These are phyloP conservation scores for Haematococcus lacustris DNA, from an alignment of 139 green algal species.

Conservation along the genomic window DNA sequence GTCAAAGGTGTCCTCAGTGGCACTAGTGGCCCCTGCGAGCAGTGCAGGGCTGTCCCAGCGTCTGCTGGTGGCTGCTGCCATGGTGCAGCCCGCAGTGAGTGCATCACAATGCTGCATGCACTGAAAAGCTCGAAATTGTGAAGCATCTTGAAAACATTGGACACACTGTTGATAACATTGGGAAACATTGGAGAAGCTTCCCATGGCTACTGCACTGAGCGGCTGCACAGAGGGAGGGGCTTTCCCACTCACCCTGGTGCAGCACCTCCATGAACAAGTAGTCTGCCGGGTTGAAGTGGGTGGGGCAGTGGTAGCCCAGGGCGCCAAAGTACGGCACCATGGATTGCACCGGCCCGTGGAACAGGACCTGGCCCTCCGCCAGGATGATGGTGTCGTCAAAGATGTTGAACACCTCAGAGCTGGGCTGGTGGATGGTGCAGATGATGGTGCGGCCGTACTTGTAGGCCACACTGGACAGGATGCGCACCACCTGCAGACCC, in stretches of 20 bases:
- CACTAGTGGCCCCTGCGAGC: background rate
- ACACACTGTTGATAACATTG: too few relatives aligned
- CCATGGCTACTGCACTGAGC: background rate
- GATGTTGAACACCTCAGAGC: background rate
- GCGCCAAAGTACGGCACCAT: slow-evolving; percentile 35
- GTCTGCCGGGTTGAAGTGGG: slow-evolving; percentile 57
- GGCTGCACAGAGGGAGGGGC: background rate
- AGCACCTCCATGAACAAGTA: slow-evolving; percentile 38
- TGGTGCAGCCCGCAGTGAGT: too few relatives aligned
- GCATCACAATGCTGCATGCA: too few relatives aligned
- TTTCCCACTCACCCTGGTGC: background rate
- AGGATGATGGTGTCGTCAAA: slow-evolving; percentile 55
- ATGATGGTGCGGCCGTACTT: slow-evolving; percentile 74
- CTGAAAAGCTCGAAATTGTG: too few relatives aligned
- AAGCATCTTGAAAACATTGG: too few relatives aligned
- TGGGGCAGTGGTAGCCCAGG: slow-evolving; percentile 47
- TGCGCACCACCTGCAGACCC: slow-evolving; percentile 18
- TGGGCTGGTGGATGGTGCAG: slow-evolving; percentile 84
- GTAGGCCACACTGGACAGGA: slow-evolving; percentile 13
- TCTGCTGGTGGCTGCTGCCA: too few relatives aligned
- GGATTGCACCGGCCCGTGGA: background rate
- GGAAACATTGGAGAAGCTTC: too few relatives aligned
- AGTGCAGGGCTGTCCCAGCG: too few relatives aligned
- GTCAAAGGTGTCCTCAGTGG: background rate
- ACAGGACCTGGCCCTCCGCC: slow-evolving; percentile 15